Conservation (phyloP, 345 rosid genomes). For the Litchi chinensis region DNA sequence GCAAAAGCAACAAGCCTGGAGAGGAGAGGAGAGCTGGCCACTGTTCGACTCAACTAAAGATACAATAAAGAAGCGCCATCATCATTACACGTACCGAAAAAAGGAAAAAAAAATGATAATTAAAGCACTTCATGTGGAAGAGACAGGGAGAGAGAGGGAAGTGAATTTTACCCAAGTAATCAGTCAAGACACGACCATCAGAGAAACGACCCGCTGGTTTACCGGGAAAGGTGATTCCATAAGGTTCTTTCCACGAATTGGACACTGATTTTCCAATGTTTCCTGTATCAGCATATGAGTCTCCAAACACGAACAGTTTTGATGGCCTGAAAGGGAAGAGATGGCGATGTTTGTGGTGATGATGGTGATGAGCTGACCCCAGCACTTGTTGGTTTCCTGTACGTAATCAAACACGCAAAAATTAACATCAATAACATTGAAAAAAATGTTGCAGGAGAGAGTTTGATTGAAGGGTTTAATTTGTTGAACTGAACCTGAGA, state of each 20-base stretch:
- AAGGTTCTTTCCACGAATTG: constrained; percentile 58
- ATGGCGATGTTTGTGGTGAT: not conserved
- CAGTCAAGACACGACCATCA: constrained; percentile 62
- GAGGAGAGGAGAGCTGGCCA: no score
- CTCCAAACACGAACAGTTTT: constrained; percentile 74
- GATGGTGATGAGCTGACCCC: not conserved
- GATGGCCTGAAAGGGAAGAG: constrained; percentile 30
- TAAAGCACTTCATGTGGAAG: not conserved
- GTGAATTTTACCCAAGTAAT: constrained; percentile 42
- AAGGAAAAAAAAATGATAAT: not conserved
- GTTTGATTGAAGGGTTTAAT: not conserved
- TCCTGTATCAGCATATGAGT: constrained; percentile 72
- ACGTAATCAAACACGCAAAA: not conserved
- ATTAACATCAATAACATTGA: not conserved
- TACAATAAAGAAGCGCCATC: not conserved
- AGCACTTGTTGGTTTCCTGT: constrained; percentile 5
- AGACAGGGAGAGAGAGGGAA: not conserved
- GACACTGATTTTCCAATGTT: constrained; percentile 34
- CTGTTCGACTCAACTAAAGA: not conserved
- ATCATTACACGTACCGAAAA: not conserved
- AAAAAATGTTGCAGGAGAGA: not conserved
- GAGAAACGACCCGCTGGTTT: constrained; percentile 65
- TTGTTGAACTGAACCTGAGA: constrained; percentile 10
- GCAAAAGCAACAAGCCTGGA: not conserved
- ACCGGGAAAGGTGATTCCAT: constrained; percentile 65